Evolutionary conservation across 768 basidiomycete species (phyloP).

Genomic region (Tricholoma sp.): DNA sequence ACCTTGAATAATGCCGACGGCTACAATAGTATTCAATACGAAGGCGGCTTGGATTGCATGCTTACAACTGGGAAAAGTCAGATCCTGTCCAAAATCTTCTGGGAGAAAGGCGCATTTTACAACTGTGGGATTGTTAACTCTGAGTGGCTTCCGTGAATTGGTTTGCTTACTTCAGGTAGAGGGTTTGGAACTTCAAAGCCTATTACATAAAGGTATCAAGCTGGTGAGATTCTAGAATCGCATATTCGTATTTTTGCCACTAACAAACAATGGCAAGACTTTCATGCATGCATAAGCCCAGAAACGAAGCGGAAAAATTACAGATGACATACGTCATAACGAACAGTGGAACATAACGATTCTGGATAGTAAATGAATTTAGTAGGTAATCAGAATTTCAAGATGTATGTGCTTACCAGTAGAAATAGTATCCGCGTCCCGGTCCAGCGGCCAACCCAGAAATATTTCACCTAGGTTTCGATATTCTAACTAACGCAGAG

Average conservation of each 20-base stretch:
- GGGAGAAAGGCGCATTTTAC: conserved; percentile 12
- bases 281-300: background rate
- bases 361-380: conserved; percentile 15
- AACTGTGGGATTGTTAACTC: conserved; percentile 12
- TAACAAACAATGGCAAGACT: conserved; percentile 17
- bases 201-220: conserved; percentile 5
- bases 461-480: conserved; percentile 28
- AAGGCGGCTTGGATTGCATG: conserved; percentile 23
- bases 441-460: conserved; percentile 34
- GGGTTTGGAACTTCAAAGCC: conserved; percentile 22
- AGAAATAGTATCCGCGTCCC: conserved; percentile 33
- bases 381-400: too few relatives aligned
- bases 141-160: background rate
- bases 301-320: background rate
- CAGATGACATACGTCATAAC: conserved; percentile 18
- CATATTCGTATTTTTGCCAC: conserved; percentile 5
- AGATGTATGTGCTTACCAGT: conserved; percentile 20
- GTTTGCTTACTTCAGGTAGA: conserved; percentile 18
- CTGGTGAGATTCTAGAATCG: background rate
- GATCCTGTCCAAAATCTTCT: background rate
- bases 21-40: conserved; percentile 20
- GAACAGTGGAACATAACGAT: conserved; percentile 26
- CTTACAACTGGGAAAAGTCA: conserved; percentile 20
- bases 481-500: background rate
- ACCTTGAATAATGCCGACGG: conserved; percentile 32